phyloP scores from a whole-genome alignment of 2,329 filamentous ascomycete genomes.

The Xylariaceae sp. region DNA sequence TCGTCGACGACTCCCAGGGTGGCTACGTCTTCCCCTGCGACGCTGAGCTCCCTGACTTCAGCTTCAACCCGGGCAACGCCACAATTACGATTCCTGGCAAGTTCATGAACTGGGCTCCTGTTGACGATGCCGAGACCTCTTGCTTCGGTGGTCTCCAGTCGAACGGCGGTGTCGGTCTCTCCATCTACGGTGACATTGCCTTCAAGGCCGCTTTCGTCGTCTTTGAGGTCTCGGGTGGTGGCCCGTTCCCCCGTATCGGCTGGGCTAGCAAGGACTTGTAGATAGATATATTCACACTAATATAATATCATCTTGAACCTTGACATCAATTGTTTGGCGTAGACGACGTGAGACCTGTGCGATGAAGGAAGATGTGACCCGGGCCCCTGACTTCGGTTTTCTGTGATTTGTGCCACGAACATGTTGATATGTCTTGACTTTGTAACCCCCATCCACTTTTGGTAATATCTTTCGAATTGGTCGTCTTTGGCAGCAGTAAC shows the following conservation, averaged over 20 bases:
- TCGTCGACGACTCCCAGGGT: conserved; percentile 35
- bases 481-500: too few species aligned
- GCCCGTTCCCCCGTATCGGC: conserved; percentile 38
- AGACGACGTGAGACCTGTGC: neutral
- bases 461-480: too few species aligned
- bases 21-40: conserved; percentile 51
- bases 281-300: neutral
- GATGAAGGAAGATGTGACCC: neutral
- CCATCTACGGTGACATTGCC: conserved; percentile 62
- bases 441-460: too few species aligned
- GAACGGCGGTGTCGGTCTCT: conserved; percentile 36
- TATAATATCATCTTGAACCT: neutral
- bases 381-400: neutral
- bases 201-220: conserved; percentile 62
- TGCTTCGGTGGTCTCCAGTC: conserved; percentile 65
- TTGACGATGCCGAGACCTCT: conserved; percentile 32
- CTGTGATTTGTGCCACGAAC: neutral
- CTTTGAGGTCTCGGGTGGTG: conserved; percentile 40
- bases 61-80: conserved; percentile 44
- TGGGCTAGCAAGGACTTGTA: conserved; percentile 36
- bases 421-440: too few species aligned
- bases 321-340: neutral
- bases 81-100: conserved; percentile 46
- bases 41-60: conserved; percentile 43
- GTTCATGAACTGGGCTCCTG: conserved; percentile 45